Percentiles rank a stretch among this genome's conserved stretches.
phyloP scores from a whole-genome alignment of 768 basidiomycete genomes.

The Hericium alpestre region DNA sequence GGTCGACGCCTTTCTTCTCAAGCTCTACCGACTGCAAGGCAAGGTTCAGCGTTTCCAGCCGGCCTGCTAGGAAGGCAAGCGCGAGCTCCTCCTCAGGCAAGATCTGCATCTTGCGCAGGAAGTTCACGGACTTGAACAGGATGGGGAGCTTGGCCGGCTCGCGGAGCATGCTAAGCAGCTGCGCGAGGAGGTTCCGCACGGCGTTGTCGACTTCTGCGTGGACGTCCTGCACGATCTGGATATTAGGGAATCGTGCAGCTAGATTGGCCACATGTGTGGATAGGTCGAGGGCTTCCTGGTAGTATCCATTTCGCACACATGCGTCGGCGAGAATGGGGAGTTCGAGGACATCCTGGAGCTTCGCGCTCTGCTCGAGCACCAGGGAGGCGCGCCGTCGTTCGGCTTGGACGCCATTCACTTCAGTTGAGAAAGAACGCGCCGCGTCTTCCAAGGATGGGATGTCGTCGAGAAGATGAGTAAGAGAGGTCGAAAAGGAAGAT shows the following conservation, averaged over 20 bases:
- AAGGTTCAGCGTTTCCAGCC: constrained; percentile 51
- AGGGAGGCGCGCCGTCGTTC: constrained; percentile 67
- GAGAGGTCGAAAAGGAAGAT: constrained; percentile 61
- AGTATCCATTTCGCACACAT: constrained; percentile 87
- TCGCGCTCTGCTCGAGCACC: constrained; percentile 92
- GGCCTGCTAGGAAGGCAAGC: constrained; percentile 70
- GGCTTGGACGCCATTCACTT: constrained; percentile 63
- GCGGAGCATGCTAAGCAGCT: constrained; percentile 67
- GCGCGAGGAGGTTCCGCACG: constrained; percentile 56
- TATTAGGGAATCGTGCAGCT: constrained; percentile 29
- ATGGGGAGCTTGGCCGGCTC: constrained; percentile 84
- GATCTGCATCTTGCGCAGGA: constrained; percentile 74
- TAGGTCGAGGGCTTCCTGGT: constrained; percentile 83
- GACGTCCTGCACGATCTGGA: constrained; percentile 49
- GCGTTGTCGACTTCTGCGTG: constrained; percentile 59
- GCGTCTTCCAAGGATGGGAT: constrained; percentile 71
- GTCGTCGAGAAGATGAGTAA: constrained; percentile 56
- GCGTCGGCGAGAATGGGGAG: constrained; percentile 86
- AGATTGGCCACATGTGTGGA: constrained; percentile 52
- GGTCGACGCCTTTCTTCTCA: constrained; percentile 25
- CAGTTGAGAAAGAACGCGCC: constrained; percentile 59
- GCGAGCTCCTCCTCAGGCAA: constrained; percentile 69
- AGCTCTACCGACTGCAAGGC: constrained; percentile 43
- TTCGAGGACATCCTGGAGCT: constrained; percentile 84
- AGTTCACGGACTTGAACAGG: constrained; percentile 82